Conservation (phyloP, 2,329 filamentous ascomycete species). For the Aspergillus alliaceus region DNA sequence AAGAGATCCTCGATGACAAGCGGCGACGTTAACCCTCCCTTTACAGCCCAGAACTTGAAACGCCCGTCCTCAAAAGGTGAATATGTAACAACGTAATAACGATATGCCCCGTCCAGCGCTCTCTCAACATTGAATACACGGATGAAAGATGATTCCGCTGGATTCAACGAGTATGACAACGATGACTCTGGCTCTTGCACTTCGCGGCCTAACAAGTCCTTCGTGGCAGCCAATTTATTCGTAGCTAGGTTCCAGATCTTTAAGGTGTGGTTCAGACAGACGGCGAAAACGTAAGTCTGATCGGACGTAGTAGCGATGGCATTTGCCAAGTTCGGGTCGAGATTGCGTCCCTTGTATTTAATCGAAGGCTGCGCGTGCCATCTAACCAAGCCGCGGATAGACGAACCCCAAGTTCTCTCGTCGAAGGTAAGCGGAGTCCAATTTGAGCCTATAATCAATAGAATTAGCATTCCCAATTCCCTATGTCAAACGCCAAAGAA, state of each 20-base stretch:
- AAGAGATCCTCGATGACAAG: slow-evolving; percentile 72
- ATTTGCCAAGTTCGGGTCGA: slow-evolving; percentile 46
- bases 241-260: slow-evolving; percentile 86
- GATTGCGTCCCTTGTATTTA: slow-evolving; percentile 40
- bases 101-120: slow-evolving; percentile 46
- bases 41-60: slow-evolving; percentile 90
- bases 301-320: slow-evolving; percentile 48
- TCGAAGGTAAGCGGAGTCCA: slow-evolving; percentile 50
- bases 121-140: slow-evolving; percentile 64
- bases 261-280: slow-evolving; percentile 85
- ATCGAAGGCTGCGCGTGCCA: slow-evolving; percentile 46
- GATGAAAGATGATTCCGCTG: slow-evolving; percentile 74
- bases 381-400: slow-evolving; percentile 47
- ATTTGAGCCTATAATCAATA: slow-evolving; percentile 31
- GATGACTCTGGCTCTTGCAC: slow-evolving; percentile 67
- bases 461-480: slow-evolving; percentile 6
- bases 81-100: slow-evolving; percentile 73
- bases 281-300: slow-evolving; percentile 64
- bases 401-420: slow-evolving; percentile 50
- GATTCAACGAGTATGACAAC: slow-evolving; percentile 74
- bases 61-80: slow-evolving; percentile 84
- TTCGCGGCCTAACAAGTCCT: slow-evolving; percentile 72
- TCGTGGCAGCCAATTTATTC: slow-evolving; percentile 72
- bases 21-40: slow-evolving; percentile 57
- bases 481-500: slow-evolving; percentile 9